A percentile compares a stretch with the other conserved stretches of the same genome.
Conservation (phyloP, 192 early-diverging fungal genomes). For the Spizellomyces sp. region DNA sequence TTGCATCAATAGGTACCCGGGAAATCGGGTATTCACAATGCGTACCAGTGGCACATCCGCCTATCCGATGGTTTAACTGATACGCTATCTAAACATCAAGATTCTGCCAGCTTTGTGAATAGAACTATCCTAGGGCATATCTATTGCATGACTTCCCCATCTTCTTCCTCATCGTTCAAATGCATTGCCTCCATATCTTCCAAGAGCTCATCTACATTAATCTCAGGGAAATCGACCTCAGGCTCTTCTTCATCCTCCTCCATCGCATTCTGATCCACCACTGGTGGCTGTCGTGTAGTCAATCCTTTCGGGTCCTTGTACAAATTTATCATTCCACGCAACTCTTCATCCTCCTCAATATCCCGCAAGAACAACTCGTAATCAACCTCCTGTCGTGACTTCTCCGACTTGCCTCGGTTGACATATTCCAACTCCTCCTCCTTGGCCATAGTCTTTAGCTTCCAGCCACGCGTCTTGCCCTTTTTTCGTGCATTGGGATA, state of each 20-base stretch:
- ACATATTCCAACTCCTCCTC: slow-evolving; percentile 79
- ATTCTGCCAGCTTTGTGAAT: too few relatives aligned
- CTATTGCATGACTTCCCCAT: neutral
- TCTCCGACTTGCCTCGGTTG: slow-evolving; percentile 74
- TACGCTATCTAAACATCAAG: too few relatives aligned
- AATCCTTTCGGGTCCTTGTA: slow-evolving; percentile 67
- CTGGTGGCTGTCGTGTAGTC: slow-evolving; percentile 1
- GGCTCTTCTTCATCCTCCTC: slow-evolving; percentile 71
- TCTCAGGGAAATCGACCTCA: slow-evolving; percentile 91
- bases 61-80: too few relatives aligned
- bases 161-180: slow-evolving; percentile 58
- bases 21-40: too few relatives aligned
- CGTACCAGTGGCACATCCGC: too few relatives aligned
- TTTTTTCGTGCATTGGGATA: slow-evolving; percentile 90
- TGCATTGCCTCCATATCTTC: slow-evolving; percentile 80
- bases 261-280: slow-evolving; percentile 36
- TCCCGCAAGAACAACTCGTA: slow-evolving; percentile 96
- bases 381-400: slow-evolving; percentile 74
- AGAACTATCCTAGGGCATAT: too few relatives aligned
- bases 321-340: slow-evolving; percentile 90
- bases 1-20: too few relatives aligned
- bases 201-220: slow-evolving; percentile 89
- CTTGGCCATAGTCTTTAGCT: slow-evolving; percentile 83
- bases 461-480: slow-evolving; percentile 86
- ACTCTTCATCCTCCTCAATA: slow-evolving; percentile 97